Evolutionary conservation across 2,329 filamentous ascomycete species (phyloP), one percentile per base, ranked within the genome.

Genomic region (Rosellinia necatrix): DNA sequence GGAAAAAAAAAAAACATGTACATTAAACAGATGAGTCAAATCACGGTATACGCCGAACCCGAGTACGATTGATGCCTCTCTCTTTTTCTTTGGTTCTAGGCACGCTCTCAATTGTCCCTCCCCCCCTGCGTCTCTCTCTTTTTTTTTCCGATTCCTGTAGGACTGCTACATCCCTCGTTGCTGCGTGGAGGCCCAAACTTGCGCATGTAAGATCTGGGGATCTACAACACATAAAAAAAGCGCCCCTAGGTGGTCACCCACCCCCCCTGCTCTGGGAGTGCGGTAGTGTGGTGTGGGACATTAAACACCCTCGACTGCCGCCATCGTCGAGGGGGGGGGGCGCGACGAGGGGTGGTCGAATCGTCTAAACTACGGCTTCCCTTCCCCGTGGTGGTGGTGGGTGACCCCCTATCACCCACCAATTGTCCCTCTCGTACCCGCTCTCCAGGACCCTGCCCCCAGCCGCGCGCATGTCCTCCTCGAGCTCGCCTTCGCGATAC

Each of bases 401-500:
- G 37, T 66, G 74, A 69, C 59, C 73, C 71, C 79, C 82, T 70
- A 96, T 87, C 50, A 87, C 91, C 93, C 93, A 99, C 94, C 94
- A 97, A 75, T 99, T 99, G 71, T 97, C 94, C 76, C 87, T 92
- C 71, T 99, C 94, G 74, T 97, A 99, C 29, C 94, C 94, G 57
- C 85, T 85, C 63, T 90, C 87, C 21, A 94, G 67, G 12, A 97
- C 85, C 44, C 74, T 75, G 6, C 92, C 94, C 15, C 92, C 92
- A 17, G 88, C 92, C 13, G 81, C 80, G 47, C 73, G 71, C 54
- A 96, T 83, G 70, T 97, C 90, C 38, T 84, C 81, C 70, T 97
- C 92, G 56, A 99, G 78, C 76, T 99, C 94, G 13, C 90, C 90
- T 70, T 90, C 83, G 50, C 84, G 81, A 74, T 96, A 99, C 22